Percentiles rank a stretch among this genome's conserved stretches.
These are phyloP conservation scores for Hordeum pubiflorum DNA, from an alignment of 202 grass and related monocot species.

Conservation along the genomic window DNA sequence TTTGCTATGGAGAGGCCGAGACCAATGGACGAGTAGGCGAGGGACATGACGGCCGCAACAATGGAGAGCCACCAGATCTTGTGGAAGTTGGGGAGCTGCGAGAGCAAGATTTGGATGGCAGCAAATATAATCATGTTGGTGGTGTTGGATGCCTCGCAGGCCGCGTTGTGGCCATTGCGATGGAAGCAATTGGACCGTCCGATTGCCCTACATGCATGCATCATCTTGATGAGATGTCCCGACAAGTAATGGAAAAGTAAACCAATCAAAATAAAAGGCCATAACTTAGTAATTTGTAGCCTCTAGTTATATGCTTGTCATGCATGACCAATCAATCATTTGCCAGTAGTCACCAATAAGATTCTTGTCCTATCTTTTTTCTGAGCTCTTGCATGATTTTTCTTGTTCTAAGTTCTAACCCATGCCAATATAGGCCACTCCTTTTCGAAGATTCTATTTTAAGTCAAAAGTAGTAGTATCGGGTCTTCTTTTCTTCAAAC, in stretches of 20 bases:
- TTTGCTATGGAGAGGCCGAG: slow-evolving; percentile 80
- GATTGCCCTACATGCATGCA: slow-evolving; percentile 44
- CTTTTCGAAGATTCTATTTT: slow-evolving; percentile 17
- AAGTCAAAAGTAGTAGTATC: not conserved
- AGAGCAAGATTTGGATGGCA: slow-evolving; percentile 59
- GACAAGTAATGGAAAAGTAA: not conserved
- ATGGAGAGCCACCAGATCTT: slow-evolving; percentile 92
- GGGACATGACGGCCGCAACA: slow-evolving; percentile 79
- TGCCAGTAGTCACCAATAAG: not conserved
- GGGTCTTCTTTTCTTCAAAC: not conserved
- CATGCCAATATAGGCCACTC: slow-evolving; percentile 21
- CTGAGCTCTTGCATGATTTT: not conserved
- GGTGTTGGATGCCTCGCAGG: slow-evolving; percentile 40
- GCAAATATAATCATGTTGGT: slow-evolving; percentile 78
- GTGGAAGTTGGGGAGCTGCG: slow-evolving; percentile 87
- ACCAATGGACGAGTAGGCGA: slow-evolving; percentile 70
- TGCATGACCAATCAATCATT: not conserved
- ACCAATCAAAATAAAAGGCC: not conserved
- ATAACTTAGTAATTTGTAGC: not conserved
- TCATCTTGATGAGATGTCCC: no score
- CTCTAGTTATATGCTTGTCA: not conserved
- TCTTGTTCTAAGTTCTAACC: not conserved
- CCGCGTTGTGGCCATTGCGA: slow-evolving; percentile 33
- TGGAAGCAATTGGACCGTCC: slow-evolving; percentile 78
- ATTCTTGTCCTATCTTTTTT: not conserved